Percentiles rank a stretch among this genome's conserved stretches.
Evolutionary conservation across 1,284 basidiomycete genomes (phyloP).

Genomic region (Puccinia novopanici): DNA sequence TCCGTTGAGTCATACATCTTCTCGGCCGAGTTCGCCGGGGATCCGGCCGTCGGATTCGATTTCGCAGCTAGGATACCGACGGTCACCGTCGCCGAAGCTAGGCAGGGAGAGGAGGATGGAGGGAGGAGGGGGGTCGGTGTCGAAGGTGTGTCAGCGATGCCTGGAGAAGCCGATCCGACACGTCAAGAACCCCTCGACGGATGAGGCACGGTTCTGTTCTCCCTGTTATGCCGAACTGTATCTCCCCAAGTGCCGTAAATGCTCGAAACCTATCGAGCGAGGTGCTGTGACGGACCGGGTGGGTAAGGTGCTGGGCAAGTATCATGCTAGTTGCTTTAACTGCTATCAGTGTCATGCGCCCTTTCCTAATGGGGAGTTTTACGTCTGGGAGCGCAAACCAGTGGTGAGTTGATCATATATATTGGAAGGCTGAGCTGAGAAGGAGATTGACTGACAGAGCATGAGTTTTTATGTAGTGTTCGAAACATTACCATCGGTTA

Average conservation of each 20-base stretch:
- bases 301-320: constrained; percentile 57
- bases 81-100: constrained; percentile 21
- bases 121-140: background rate
- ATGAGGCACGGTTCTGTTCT: constrained; percentile 53
- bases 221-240: constrained; percentile 56
- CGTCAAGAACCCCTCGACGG: background rate
- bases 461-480: constrained; percentile 52
- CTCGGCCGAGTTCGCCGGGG: constrained; percentile 17
- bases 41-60: constrained; percentile 45
- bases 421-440: no score
- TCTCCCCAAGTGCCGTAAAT: constrained; percentile 58
- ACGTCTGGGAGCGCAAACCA: constrained; percentile 53
- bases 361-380: constrained; percentile 57
- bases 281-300: constrained; percentile 56
- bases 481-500: constrained; percentile 55
- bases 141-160: background rate
- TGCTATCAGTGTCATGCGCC: constrained; percentile 55
- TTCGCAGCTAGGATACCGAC: constrained; percentile 19
- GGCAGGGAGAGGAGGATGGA: no score
- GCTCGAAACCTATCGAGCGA: constrained; percentile 55
- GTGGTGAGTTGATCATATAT: background rate
- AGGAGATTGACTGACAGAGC: no score
- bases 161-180: background rate
- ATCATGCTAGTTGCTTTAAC: constrained; percentile 55
- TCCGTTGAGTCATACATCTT: background rate